phyloP scores from a whole-genome alignment of 345 rosid species.

The Hibiscus mutabilis region DNA sequence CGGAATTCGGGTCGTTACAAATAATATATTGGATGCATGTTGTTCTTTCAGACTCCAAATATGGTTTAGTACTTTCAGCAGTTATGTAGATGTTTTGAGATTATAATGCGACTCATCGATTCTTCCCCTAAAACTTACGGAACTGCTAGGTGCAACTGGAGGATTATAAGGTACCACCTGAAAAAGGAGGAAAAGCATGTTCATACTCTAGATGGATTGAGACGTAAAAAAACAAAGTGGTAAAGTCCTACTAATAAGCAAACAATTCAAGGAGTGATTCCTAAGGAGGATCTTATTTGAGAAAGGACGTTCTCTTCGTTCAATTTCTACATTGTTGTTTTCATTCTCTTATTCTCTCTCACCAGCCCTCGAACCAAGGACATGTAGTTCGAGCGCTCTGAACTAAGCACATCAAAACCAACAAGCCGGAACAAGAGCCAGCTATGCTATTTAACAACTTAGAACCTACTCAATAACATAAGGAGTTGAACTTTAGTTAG shows the following conservation, averaged over 20 bases:
- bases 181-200: conserved; percentile 11
- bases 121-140: conserved; percentile 61
- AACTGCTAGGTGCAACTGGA: conserved; percentile 72
- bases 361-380: no score
- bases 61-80: conserved; percentile 78
- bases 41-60: conserved; percentile 97
- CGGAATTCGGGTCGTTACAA: no score
- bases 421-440: no score
- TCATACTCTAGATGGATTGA: not conserved
- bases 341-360: no score
- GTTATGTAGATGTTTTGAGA: conserved; percentile 85
- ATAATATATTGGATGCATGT: conserved; percentile 58
- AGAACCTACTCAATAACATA: not conserved
- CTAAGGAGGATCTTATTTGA: no score
- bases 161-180: conserved; percentile 81
- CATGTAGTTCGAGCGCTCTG: no score
- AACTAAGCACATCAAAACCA: no score
- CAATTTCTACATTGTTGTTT: no score
- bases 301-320: no score
- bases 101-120: conserved; percentile 56
- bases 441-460: not conserved
- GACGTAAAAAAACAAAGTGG: not conserved
- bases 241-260: not conserved
- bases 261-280: not conserved
- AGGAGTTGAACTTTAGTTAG: not conserved